Base-by-base conservation (phyloP, 352 stramenopile genomes). In the Globisporangium heterothallicum region DNA sequence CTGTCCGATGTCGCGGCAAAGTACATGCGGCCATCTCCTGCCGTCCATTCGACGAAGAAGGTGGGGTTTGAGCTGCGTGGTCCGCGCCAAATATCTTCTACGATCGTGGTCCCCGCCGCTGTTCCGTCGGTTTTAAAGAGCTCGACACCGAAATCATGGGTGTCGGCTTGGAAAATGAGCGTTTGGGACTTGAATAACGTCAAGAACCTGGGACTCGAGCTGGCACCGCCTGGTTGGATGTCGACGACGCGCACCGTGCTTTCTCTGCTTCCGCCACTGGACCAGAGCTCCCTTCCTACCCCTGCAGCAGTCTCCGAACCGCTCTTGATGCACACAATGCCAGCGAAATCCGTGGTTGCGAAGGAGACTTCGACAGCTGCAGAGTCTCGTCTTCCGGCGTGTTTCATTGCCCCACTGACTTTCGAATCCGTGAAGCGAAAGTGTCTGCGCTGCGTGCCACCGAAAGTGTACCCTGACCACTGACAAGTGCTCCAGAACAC, bases 351-450 rank as follows among this genome's bases (percentile, higher is more conserved):
- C 3, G 59, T 41, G 9, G 64, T 71, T 9, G 55, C 40, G 22
- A 68, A 66, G 0, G 49, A 66, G 12, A 63, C 58, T 38, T 80
- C 74, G 2, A 63, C 18, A 0, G 64, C 43, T 24, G 70, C 59
- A 6, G 64, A 76, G 42, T 85, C 72, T 10, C 53, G 58, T 14
- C 63, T 69, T 6, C 75, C 79, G 2, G 78, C 79, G 58, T 89
- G 70, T 53, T 94, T 87, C 42, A 78, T 74, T 2, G 68, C 73
- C 0, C 72, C 72, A 10, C 78, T 95, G 16, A 47, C 32, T 16
- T 16, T 22, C 27, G 79, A 93, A 57, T 95, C 84, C 6, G 78
- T 61, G 43, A 95, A 90, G 34, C 84, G 78, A 52, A 95, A 95
- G 30, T 74, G 55, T 36, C 66, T 64, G 29, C 84, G 65, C 24